Conservation (phyloP, 306 rosid species). For the Pterocarpus santalinus region DNA sequence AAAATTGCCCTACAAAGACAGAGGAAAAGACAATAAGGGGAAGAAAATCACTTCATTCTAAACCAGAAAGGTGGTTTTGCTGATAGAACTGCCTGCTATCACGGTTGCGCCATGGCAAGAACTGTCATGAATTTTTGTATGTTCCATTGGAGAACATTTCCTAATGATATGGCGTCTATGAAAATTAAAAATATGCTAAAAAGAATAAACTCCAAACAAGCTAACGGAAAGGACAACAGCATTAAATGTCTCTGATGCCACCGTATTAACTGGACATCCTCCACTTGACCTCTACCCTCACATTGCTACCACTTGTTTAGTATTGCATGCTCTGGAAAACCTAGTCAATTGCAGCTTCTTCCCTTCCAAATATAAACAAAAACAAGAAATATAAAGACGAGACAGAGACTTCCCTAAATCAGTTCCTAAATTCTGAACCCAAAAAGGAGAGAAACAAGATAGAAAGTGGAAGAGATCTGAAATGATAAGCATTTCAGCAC, state of each 20-base stretch:
- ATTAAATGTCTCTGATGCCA: background rate
- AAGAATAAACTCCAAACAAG: slow-evolving; percentile 30
- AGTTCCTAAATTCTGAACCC: slow-evolving; percentile 16
- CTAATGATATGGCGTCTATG: slow-evolving; percentile 9
- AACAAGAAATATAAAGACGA: background rate
- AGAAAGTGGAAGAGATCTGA: slow-evolving; percentile 15
- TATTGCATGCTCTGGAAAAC: slow-evolving; percentile 26
- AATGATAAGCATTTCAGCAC: slow-evolving; percentile 44
- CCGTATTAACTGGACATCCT: background rate
- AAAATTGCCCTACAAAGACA: slow-evolving; percentile 15
- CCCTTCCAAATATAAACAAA: slow-evolving; percentile 5
- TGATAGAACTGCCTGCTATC: slow-evolving; percentile 30
- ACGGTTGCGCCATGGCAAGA: slow-evolving; percentile 5
- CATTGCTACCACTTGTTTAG: slow-evolving; percentile 12
- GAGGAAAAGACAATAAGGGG: background rate
- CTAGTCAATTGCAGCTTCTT: slow-evolving; percentile 20
- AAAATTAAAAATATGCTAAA: slow-evolving; percentile 39
- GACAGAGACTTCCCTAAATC: background rate
- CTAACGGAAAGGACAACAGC: slow-evolving; percentile 27
- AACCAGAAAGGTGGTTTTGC: slow-evolving; percentile 21
- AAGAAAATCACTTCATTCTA: slow-evolving; percentile 31
- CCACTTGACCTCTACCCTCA: slow-evolving; percentile 1
- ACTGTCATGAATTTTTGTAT: slow-evolving; percentile 11
- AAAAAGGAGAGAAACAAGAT: slow-evolving; percentile 20
- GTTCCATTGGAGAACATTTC: background rate